Evolutionary conservation across 306 rosid species (phyloP).

Genomic region (Rosa lucieae): DNA sequence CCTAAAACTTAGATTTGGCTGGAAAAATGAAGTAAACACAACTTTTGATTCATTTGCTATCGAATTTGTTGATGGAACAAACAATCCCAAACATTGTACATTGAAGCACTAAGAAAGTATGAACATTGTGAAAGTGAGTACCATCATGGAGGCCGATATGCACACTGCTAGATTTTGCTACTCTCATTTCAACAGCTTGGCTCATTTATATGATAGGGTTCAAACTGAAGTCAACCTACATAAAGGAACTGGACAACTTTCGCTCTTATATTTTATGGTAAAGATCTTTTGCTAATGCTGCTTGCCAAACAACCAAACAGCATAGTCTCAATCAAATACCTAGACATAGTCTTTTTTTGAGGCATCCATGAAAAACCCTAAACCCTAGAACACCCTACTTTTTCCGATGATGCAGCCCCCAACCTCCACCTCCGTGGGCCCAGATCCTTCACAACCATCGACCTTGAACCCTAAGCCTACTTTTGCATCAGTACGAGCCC

Average conservation of each 20-base stretch:
- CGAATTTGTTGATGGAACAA: too few species aligned
- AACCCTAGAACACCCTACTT: too few species aligned
- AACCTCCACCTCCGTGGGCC: too few species aligned
- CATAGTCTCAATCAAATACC: too few species aligned
- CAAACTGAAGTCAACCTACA: slow-evolving; percentile 62
- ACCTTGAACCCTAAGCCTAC: too few species aligned
- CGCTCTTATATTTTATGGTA: slow-evolving; percentile 57
- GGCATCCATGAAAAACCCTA: too few species aligned
- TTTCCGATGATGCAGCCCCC: too few species aligned
- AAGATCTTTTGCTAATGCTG: not conserved
- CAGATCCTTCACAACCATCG: too few species aligned
- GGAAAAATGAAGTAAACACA: slow-evolving; percentile 82
- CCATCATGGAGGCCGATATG: slow-evolving; percentile 37
- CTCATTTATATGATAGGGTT: slow-evolving; percentile 64
- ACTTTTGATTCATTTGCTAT: slow-evolving; percentile 55
- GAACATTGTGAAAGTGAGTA: slow-evolving; percentile 9
- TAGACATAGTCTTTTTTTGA: too few species aligned
- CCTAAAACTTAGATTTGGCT: slow-evolving; percentile 69
- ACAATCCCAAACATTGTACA: too few species aligned
- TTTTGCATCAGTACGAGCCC: too few species aligned
- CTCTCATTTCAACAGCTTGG: slow-evolving; percentile 51
- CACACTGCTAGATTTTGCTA: slow-evolving; percentile 53
- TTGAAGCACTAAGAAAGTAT: too few species aligned
- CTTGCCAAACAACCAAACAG: not conserved
- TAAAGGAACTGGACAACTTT: slow-evolving; percentile 64